phyloP scores from a whole-genome alignment of 441 rosid species.

The Gossypium laxum region DNA sequence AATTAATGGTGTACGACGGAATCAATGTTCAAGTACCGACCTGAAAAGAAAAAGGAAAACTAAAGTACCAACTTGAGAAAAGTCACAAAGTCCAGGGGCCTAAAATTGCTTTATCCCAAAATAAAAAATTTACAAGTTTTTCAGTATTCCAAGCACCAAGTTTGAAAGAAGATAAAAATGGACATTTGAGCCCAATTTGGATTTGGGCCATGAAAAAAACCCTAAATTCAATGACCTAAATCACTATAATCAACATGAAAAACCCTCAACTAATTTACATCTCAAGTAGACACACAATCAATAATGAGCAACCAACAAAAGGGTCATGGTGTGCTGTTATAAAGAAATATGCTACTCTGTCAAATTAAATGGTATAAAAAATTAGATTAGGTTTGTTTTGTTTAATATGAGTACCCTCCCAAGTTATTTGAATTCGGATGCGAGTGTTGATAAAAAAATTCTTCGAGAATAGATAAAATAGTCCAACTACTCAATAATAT shows the following conservation, averaged over 20 bases:
- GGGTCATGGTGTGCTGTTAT: not conserved
- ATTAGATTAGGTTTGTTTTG: not conserved
- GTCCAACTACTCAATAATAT: not conserved
- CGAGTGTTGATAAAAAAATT: not conserved
- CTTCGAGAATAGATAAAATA: too few relatives aligned
- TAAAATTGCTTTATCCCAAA: too few relatives aligned
- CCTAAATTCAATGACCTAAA: not conserved
- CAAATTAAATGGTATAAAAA: not conserved
- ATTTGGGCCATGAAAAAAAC: not conserved
- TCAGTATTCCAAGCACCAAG: not conserved
- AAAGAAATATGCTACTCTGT: not conserved
- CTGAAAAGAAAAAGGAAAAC: too few relatives aligned
- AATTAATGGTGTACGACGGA: too few relatives aligned
- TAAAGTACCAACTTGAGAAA: too few relatives aligned
- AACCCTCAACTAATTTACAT: not conserved
- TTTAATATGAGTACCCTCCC: not conserved
- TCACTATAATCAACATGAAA: not conserved
- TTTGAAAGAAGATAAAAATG: not conserved
- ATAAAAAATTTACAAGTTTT: too few relatives aligned
- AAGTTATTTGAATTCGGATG: too few relatives aligned
- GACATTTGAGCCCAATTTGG: not conserved
- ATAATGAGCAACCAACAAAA: conserved; percentile 6
- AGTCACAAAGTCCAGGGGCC: too few relatives aligned
- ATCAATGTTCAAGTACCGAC: too few relatives aligned
- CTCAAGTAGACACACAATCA: not conserved